Conservation (phyloP, 345 rosid genomes). For the Hevea brasiliensis region DNA sequence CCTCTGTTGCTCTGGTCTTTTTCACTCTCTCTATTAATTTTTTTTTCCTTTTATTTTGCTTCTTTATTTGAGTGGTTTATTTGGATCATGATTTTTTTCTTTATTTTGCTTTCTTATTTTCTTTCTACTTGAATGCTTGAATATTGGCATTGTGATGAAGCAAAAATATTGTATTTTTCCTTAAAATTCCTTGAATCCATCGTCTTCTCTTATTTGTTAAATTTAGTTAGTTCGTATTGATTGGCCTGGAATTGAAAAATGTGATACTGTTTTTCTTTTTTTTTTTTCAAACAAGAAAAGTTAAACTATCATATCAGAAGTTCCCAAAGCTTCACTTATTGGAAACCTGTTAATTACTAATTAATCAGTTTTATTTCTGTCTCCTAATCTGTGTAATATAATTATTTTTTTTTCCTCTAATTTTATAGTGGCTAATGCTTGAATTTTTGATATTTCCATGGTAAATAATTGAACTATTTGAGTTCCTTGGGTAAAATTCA, state of each 20-base stretch:
- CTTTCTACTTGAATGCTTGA: neutral
- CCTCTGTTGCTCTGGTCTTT: constrained; percentile 71
- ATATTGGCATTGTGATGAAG: neutral
- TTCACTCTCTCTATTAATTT: neutral
- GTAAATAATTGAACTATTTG: neutral
- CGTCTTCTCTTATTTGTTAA: neutral
- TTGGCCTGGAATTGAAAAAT: neutral
- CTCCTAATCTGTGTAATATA: neutral
- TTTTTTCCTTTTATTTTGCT: too few species aligned
- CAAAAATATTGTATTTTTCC: neutral
- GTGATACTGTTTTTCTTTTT: neutral
- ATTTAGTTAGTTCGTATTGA: neutral
- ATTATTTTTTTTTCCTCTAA: neutral
- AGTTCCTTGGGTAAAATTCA: neutral
- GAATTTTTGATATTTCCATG: too few species aligned
- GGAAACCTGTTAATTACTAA: neutral
- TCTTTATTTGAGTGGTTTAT: neutral
- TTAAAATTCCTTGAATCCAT: neutral
- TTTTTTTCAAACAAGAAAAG: too few species aligned
- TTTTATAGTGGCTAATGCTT: too few species aligned
- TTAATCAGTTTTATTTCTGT: neutral
- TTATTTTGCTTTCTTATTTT: too few species aligned
- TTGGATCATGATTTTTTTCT: neutral
- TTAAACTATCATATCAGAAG: neutral
- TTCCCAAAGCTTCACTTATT: neutral